A percentile compares a stretch with the other conserved stretches of the same genome.
Conservation (phyloP, 129 eudicot genomes). For the Pulicaria dysenterica region DNA sequence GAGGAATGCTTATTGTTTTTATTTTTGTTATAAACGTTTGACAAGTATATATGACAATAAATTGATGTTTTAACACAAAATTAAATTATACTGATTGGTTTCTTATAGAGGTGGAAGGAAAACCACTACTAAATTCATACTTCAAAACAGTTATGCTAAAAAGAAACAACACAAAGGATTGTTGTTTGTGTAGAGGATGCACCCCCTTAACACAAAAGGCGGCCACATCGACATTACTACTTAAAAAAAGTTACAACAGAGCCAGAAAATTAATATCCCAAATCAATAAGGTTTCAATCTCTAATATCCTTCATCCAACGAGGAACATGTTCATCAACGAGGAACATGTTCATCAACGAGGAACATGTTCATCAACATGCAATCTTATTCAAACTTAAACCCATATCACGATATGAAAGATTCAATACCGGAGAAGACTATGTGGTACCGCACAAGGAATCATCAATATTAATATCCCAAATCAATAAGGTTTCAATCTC, state of each 20-base stretch:
- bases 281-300: background rate
- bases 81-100: too few relatives aligned
- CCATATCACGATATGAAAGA: constrained; percentile 4
- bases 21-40: too few relatives aligned
- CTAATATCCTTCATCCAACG: background rate
- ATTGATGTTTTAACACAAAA: too few relatives aligned
- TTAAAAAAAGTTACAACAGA: background rate
- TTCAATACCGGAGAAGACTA: background rate
- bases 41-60: too few relatives aligned
- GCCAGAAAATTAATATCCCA: background rate
- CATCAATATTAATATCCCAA: background rate
- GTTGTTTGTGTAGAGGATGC: background rate
- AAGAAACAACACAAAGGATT: background rate
- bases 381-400: background rate
- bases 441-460: background rate
- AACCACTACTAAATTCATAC: too few relatives aligned
- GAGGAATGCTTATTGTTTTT: too few relatives aligned
- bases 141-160: too few relatives aligned
- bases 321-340: background rate
- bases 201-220: too few relatives aligned
- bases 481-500: background rate
- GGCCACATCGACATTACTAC: background rate
- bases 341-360: background rate
- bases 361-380: background rate
- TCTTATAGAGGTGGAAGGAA: too few relatives aligned